Evolutionary conservation across 768 basidiomycete genomes (phyloP).

Genomic region (Tulasnella sp.): DNA sequence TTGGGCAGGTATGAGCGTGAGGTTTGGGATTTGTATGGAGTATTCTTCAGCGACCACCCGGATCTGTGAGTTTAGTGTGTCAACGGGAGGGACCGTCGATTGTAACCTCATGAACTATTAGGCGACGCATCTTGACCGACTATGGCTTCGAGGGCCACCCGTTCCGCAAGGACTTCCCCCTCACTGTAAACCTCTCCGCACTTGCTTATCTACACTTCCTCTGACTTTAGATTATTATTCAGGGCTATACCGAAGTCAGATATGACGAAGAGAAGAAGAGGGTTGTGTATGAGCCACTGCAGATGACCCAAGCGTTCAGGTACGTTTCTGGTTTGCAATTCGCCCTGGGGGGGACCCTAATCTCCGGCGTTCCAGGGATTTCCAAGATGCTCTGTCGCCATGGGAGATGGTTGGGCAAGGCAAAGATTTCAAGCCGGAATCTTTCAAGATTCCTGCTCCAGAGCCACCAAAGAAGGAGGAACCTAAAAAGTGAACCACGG

Average conservation of each 20-base stretch:
- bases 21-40: slow-evolving; percentile 95
- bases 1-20: slow-evolving; percentile 83
- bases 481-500: slow-evolving; percentile 29
- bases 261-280: slow-evolving; percentile 98
- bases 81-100: not conserved
- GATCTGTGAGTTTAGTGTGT: slow-evolving; percentile 62
- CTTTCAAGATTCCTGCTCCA: slow-evolving; percentile 67
- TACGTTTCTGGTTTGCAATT: slow-evolving; percentile 31
- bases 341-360: not conserved
- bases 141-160: slow-evolving; percentile 99
- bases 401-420: slow-evolving; percentile 92
- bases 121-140: slow-evolving; percentile 94
- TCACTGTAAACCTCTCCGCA: slow-evolving; percentile 58
- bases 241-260: slow-evolving; percentile 98
- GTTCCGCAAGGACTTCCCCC: slow-evolving; percentile 93
- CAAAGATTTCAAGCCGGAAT: slow-evolving; percentile 51
- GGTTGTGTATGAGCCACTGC: slow-evolving; percentile 94
- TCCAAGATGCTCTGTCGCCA: slow-evolving; percentile 72
- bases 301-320: slow-evolving; percentile 98
- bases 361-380: slow-evolving; percentile 54
- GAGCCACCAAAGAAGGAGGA: slow-evolving; percentile 76
- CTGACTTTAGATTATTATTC: slow-evolving; percentile 13
- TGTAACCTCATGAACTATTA: slow-evolving; percentile 29
- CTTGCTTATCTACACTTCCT: not conserved
- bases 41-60: slow-evolving; percentile 94